Evolutionary conservation across 1,284 basidiomycete species (phyloP).

Genomic region (Ustilago tritici): DNA sequence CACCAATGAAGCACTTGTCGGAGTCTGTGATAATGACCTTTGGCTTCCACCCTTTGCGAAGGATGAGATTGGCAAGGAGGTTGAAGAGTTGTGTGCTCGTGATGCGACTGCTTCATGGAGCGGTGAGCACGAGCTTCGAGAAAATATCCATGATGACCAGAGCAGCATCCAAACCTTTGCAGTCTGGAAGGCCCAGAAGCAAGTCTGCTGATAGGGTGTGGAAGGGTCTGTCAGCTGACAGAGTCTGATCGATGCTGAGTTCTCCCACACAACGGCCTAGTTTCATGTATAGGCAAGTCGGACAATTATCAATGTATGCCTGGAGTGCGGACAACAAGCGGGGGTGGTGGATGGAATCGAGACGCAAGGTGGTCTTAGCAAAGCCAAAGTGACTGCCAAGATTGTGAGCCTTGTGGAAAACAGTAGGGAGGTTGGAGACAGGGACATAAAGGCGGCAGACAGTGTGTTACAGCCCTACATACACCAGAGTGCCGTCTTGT

Average conservation of each 20-base stretch:
- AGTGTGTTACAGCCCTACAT: not conserved
- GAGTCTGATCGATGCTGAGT: not conserved
- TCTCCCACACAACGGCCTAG: not conserved
- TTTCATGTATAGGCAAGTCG: not conserved
- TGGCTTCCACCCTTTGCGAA: not conserved
- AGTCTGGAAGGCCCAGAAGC: not conserved
- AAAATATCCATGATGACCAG: not conserved
- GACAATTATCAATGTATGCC: slow-evolving; percentile 5
- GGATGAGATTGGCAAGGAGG: not conserved
- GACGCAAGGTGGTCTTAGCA: too few relatives aligned
- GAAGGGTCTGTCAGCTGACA: not conserved
- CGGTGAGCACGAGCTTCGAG: not conserved
- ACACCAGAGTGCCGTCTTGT: not conserved
- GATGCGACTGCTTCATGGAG: not conserved
- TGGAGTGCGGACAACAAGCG: not conserved
- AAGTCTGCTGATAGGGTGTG: not conserved
- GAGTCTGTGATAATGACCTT: not conserved
- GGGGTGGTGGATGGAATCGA: too few relatives aligned
- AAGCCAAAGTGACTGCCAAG: too few relatives aligned
- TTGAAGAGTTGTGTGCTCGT: not conserved
- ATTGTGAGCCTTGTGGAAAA: too few relatives aligned
- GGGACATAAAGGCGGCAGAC: too few relatives aligned
- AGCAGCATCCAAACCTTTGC: not conserved
- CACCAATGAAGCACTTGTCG: not conserved
- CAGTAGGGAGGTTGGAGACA: fast-evolving